Percentiles rank a stretch among this genome's conserved stretches.
Conservation (phyloP, 345 rosid species). For the Populus euphratica region DNA sequence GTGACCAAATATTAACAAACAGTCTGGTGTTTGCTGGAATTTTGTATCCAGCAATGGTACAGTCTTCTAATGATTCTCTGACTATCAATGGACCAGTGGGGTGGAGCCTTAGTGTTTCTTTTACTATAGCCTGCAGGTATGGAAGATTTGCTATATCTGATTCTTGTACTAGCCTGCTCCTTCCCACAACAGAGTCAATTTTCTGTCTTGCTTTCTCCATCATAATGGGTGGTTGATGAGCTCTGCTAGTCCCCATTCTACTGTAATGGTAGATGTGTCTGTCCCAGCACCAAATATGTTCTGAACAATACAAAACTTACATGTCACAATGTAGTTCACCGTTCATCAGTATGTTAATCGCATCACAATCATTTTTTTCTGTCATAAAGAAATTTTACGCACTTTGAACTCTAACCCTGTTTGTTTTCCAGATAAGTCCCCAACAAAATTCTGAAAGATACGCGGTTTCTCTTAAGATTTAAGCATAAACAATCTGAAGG, state of each 20-base stretch:
- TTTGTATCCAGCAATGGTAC: slow-evolving; percentile 12
- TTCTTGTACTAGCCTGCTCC: slow-evolving; percentile 48
- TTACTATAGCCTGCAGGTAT: slow-evolving; percentile 58
- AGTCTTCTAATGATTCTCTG: slow-evolving; percentile 17
- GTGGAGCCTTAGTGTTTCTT: slow-evolving; percentile 68
- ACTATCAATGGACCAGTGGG: slow-evolving; percentile 38
- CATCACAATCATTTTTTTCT: not conserved
- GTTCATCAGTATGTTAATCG: not conserved
- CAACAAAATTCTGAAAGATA: too few species aligned
- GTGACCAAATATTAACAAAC: slow-evolving; percentile 24
- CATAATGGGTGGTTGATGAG: slow-evolving; percentile 59
- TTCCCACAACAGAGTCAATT: slow-evolving; percentile 54
- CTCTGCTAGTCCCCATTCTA: slow-evolving; percentile 74
- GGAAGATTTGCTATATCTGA: slow-evolving; percentile 53
- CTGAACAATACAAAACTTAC: slow-evolving; percentile 16
- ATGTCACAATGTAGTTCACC: not conserved
- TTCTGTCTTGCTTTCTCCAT: slow-evolving; percentile 55
- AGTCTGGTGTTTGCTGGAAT: slow-evolving; percentile 23
- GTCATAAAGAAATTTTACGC: not conserved
- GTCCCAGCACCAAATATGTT: slow-evolving; percentile 53
- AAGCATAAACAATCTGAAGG: too few species aligned
- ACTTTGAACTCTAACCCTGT: not conserved
- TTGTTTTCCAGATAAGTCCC: too few species aligned
- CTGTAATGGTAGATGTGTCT: slow-evolving; percentile 47
- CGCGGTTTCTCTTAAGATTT: too few species aligned